Evolutionary conservation across 495 filamentous ascomycete genomes (phyloP), one percentile per base, ranked within the genome.

Genomic region (Sabuloglossum arenarium): DNA sequence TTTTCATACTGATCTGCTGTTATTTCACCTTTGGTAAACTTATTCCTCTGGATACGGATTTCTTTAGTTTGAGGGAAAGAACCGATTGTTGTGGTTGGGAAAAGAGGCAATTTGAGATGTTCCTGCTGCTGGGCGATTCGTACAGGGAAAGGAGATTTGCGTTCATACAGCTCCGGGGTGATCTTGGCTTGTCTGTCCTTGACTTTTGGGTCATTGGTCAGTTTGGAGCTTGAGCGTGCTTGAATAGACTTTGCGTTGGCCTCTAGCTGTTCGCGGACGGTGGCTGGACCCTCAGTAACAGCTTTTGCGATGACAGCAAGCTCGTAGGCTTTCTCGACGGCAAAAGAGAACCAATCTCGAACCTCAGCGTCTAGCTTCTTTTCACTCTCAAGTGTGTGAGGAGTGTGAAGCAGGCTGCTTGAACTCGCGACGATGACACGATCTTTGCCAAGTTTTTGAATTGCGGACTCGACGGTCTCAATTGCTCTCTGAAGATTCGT

Each of bases 11-110:
- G 72, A 64, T 84, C 77, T 57, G 82, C 76, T 51, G 80, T 85
- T 71, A 97, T 96, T 68, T 96, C 90, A 61, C 84, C 85, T 79
- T 98, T 98, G 76, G 86, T 90, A 77, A 95, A 88, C 78, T 88
- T 91, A 77, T 91, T 94, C 59, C 91, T 81, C 69, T 87, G 81
- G 61, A 94, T 72, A 73, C 91, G 88, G 73, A 98, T 98, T 71
- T 94, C 86, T 77, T 86, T 86, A 67, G 91, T 98, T 77, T 98
- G 93, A 61, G 91, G 91, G 85, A 98, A 98, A 57, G 88, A 95
- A 57, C 91, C 91, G 59, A 98, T 98, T 67, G 91, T 97, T 69
- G 91, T 98, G 67, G 91, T 98, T 59, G 91, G 91, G 85, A 98
- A 97, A 57, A 88, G 75, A 61, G 91, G 91, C 53, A 98, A 87